phyloP scores from a whole-genome alignment of 1,139 yeast genomes.

The Kurtzmaniella natalensis region DNA sequence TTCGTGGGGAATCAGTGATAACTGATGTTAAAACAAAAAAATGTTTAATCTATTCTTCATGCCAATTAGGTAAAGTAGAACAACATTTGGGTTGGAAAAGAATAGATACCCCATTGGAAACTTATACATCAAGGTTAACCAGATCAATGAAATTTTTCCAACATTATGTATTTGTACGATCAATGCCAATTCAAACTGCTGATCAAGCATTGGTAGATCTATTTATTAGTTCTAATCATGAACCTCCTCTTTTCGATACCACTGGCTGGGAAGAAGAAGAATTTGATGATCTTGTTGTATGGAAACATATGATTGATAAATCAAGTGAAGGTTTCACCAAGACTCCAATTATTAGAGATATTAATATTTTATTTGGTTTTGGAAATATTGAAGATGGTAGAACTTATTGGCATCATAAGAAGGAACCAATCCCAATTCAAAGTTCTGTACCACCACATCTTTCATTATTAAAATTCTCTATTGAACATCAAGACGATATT shows the following conservation, averaged over 20 bases:
- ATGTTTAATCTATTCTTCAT: conserved; percentile 6
- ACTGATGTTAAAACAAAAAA: conserved; percentile 8
- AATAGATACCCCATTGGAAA: conserved; percentile 5
- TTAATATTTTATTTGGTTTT: conserved; percentile 19
- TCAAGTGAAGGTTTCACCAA: background rate
- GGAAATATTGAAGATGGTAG: conserved; percentile 17
- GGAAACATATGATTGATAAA: conserved; percentile 7
- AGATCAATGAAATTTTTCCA: conserved; percentile 4
- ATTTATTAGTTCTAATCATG: conserved; percentile 2
- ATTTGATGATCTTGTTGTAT: conserved; percentile 6
- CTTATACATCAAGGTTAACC: conserved; percentile 3
- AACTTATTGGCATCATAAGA: conserved; percentile 15
- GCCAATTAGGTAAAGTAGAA: conserved; percentile 7
- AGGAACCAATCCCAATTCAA: conserved; percentile 12
- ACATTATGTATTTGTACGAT: conserved; percentile 5
- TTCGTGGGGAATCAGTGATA: conserved; percentile 3
- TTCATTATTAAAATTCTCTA: conserved; percentile 9
- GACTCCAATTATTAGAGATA: conserved; percentile 11
- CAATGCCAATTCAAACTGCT: conserved; percentile 2
- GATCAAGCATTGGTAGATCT: conserved; percentile 7
- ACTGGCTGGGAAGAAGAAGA: conserved; percentile 6
- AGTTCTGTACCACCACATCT: conserved; percentile 14
- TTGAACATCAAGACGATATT: conserved; percentile 5
- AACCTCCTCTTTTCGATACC: conserved; percentile 2
- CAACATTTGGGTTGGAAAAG: conserved; percentile 6